These are phyloP conservation scores for Penicillium odoratum DNA, from an alignment of 495 filamentous ascomycete genomes.

Conservation along the genomic window DNA sequence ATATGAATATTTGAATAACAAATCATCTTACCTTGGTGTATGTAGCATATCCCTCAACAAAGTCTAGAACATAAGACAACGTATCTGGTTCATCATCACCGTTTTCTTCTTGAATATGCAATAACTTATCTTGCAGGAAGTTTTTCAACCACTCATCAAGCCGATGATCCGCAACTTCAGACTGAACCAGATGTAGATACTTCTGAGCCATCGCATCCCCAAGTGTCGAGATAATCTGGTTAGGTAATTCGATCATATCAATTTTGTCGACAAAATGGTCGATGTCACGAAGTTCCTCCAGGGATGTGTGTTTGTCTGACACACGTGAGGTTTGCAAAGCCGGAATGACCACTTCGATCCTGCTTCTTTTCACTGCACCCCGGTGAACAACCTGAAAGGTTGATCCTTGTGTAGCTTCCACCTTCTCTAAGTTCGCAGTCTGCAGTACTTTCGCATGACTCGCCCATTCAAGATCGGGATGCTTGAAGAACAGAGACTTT, in stretches of 20 bases:
- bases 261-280: conserved; percentile 72
- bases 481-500: conserved; percentile 52
- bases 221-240: conserved; percentile 75
- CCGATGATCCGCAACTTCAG: conserved; percentile 54
- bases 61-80: conserved; percentile 51
- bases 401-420: conserved; percentile 28
- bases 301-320: conserved; percentile 44
- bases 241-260: conserved; percentile 78
- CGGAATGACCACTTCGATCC: conserved; percentile 58
- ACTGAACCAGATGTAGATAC: conserved; percentile 63
- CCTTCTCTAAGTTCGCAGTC: conserved; percentile 47
- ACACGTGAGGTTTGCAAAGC: conserved; percentile 73
- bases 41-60: conserved; percentile 58
- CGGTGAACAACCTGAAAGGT: conserved; percentile 49
- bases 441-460: conserved; percentile 66
- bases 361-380: conserved; percentile 43
- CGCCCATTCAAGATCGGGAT: conserved; percentile 78
- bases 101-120: conserved; percentile 48
- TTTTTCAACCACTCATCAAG: conserved; percentile 66
- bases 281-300: conserved; percentile 77
- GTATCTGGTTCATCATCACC: conserved; percentile 48
- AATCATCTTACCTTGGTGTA: conserved; percentile 59
- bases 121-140: conserved; percentile 59
- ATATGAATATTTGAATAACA: neutral
- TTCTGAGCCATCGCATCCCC: conserved; percentile 78